Percentiles rank a stretch among this genome's conserved stretches.
These are phyloP conservation scores for Phialemoniopsis sp. DNA, from an alignment of 2,329 filamentous ascomycete species.

Conservation along the genomic window DNA sequence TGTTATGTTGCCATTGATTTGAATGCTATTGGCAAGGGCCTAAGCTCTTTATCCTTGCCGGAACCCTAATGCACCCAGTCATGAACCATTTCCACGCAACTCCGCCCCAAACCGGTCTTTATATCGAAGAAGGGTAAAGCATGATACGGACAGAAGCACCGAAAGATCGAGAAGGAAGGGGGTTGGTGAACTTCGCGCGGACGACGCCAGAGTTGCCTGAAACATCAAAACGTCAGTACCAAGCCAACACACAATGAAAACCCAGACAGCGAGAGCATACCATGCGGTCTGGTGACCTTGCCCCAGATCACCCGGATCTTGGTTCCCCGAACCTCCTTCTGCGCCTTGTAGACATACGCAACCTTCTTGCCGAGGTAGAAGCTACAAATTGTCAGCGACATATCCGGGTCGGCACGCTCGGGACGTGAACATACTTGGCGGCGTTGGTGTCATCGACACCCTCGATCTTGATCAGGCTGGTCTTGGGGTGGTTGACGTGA, in stretches of 20 bases:
- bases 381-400: slow-evolving; percentile 32
- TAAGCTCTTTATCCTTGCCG: slow-evolving; percentile 4
- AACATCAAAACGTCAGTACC: background rate
- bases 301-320: slow-evolving; percentile 76
- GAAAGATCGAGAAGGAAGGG: slow-evolving; percentile 95
- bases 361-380: slow-evolving; percentile 99
- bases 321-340: slow-evolving; percentile 91
- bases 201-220: slow-evolving; percentile 96
- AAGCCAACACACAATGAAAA: background rate
- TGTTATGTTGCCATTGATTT: background rate
- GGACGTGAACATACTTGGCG: slow-evolving; percentile 63
- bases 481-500: slow-evolving; percentile 85
- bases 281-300: slow-evolving; percentile 19
- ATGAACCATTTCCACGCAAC: slow-evolving; percentile 15
- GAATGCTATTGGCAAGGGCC: slow-evolving; percentile 3
- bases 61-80: slow-evolving; percentile 15
- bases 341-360: slow-evolving; percentile 96
- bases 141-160: slow-evolving; percentile 94
- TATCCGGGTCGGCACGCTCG: background rate
- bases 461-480: slow-evolving; percentile 97
- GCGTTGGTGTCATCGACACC: slow-evolving; percentile 87
- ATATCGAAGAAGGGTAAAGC: slow-evolving; percentile 98
- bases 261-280: slow-evolving; percentile 17
- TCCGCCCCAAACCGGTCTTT: slow-evolving; percentile 44
- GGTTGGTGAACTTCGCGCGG: slow-evolving; percentile 93